Conservation (phyloP, 2,329 filamentous ascomycete genomes). For the Aspergillus aculeatus region DNA sequence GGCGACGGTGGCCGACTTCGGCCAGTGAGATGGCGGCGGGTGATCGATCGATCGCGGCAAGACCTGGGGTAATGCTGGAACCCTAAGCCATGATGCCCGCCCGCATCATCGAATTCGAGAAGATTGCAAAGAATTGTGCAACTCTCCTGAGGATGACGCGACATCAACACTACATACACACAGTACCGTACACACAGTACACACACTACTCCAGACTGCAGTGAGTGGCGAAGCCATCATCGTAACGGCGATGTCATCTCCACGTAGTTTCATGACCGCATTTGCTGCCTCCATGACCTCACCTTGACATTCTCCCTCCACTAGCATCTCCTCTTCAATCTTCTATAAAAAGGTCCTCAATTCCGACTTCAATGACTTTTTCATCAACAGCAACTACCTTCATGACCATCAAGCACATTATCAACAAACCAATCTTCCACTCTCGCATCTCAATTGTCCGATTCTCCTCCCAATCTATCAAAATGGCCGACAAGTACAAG, state of each 20-base stretch:
- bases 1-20: not conserved
- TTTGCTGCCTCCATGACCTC: not conserved
- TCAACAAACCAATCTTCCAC: not conserved
- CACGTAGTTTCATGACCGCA: not conserved
- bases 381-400: not conserved
- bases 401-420: not conserved
- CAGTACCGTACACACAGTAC: not conserved
- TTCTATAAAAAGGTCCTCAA: not conserved
- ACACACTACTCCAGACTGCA: not conserved
- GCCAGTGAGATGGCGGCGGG: not conserved
- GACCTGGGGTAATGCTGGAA: not conserved
- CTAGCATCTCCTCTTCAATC: not conserved
- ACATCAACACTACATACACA: not conserved
- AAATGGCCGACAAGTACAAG: slow-evolving; percentile 13
- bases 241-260: not conserved
- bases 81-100: not conserved
- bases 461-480: not conserved
- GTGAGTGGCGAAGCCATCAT: not conserved
- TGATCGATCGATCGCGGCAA: not conserved
- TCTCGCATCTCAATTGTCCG: not conserved
- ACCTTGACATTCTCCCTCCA: not conserved
- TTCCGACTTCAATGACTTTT: not conserved
- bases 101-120: not conserved
- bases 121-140: no score
- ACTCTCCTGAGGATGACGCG: no score